Evolutionary conservation across 331 rosid genomes (phyloP), one percentile per base, ranked within the genome.

Genomic region (Prunus yedoensis): DNA sequence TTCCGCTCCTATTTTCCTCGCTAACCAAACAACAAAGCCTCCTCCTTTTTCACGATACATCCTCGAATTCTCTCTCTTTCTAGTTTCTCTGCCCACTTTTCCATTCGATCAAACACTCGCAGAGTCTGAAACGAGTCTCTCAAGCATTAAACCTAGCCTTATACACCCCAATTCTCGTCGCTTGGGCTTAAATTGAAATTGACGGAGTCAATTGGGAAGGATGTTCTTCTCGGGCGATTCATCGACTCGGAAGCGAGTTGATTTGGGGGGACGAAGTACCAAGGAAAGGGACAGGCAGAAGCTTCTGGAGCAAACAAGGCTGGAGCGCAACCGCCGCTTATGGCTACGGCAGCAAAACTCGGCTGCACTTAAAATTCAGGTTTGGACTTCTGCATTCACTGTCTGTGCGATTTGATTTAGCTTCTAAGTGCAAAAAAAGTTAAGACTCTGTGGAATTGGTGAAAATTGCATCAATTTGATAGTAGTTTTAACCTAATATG

Each of bases 141-240:
- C 13, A 14, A 30, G 8, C n/a, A 8, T 52, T 23, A 38, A 68
- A 58, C 69, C 77, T 11, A 61, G 63, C 35, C 21, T 8, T 20
- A 41, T 27, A 5, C 20, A 10, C 15, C 57, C 18, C 8, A 50
- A 61, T 60, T 21, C 3, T 3, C 9, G 49, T 57, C 30, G 57
- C 1, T 79, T 79, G 84, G 81, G 72, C 73, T 82, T 63, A 73
- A 70, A 80, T 79, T 83, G 78, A 65, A 75, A 80, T 78, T 81
- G 79, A 67, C 66, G 25, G 63, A 62, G 46, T 66, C 61, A 32
- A 27, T 62, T 27, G 50, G 28, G 82, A 82, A 30, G 67, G 74
- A 94, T 94, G 99, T 92, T 80, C 89, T 94, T 94, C 89, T 81
- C 94, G 28, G 99, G 99, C 77, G 99, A 94, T 92, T 85, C 99